Evolutionary conservation across 1,139 yeast species (phyloP).

Genomic region (Blastobotrys persicus): DNA sequence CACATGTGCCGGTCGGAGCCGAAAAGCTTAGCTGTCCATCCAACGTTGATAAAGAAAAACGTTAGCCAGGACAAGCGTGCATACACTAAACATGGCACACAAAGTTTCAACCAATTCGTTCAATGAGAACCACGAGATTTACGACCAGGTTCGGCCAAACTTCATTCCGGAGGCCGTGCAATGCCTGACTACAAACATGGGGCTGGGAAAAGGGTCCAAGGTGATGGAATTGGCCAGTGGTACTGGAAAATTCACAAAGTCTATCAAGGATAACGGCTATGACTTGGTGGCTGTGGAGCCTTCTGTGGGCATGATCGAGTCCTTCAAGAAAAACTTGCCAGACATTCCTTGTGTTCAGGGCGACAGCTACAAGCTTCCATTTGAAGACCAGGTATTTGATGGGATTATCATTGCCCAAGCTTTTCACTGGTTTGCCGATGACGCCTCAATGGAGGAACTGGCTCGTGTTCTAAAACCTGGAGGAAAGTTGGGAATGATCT

Average conservation of each 20-base stretch:
- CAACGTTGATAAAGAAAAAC: too few relatives aligned
- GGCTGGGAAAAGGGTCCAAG: slow-evolving; percentile 34
- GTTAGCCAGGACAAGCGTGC: slow-evolving; percentile 4
- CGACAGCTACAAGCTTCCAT: slow-evolving; percentile 51
- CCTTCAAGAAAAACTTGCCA: slow-evolving; percentile 51
- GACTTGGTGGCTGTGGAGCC: slow-evolving; percentile 55
- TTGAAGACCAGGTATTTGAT: slow-evolving; percentile 48
- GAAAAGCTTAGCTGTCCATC: too few relatives aligned
- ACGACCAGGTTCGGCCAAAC: slow-evolving; percentile 57
- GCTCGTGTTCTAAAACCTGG: slow-evolving; percentile 53
- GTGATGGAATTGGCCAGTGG: slow-evolving; percentile 63
- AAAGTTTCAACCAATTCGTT: slow-evolving; percentile 40
- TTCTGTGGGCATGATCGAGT: slow-evolving; percentile 55
- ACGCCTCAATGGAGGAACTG: slow-evolving; percentile 49
- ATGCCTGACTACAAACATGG: slow-evolving; percentile 44
- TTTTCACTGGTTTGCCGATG: slow-evolving; percentile 66
- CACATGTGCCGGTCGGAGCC: too few relatives aligned
- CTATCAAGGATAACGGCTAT: slow-evolving; percentile 47
- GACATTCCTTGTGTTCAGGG: slow-evolving; percentile 43
- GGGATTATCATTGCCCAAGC: slow-evolving; percentile 62
- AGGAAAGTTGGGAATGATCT: slow-evolving; percentile 53
- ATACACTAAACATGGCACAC: slow-evolving; percentile 15
- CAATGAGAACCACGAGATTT: slow-evolving; percentile 52
- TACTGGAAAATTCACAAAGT: slow-evolving; percentile 61
- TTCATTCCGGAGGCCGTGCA: slow-evolving; percentile 50